Evolutionary conservation across 495 filamentous ascomycete species (phyloP), one percentile per base, ranked within the genome.

Genomic region (Aspergillus sclerotioniger): DNA sequence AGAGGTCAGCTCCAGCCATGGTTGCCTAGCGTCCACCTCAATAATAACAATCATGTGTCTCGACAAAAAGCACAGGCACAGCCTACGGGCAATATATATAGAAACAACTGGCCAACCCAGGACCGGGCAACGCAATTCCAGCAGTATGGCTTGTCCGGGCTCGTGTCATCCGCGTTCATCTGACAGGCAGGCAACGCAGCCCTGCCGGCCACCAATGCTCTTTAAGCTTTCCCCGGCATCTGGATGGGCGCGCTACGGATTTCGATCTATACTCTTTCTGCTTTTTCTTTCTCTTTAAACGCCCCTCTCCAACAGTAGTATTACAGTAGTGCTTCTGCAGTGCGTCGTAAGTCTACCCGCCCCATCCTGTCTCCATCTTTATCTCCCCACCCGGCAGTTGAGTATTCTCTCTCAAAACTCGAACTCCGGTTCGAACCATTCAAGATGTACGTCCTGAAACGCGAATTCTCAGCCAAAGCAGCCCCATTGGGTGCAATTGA

Each of bases 191-290:
- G 33, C 33, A 35, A 35, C 33, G 33, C 33, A 51, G 48, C 48
- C 21, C 48, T 51, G 48, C 29, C 48, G n/a, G n/a, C 6, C 48
- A 31, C 25, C n/a, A 51, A 6, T 8, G 28, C 13, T 51, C 28
- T 32, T 32, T 33, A 51, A 51, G 49, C 49, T 51, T 51, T 51
- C 17, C 15, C 49, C 15, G 28, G 10, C 28, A 29, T 32, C 16
- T 51, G n/a, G 6, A 16, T 25, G 28, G 31, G 25, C 25, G 25
- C 25, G 25, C 25, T 5, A 25, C 25, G 25, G 25, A 35, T 9
- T 9, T 35, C 33, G 9, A 10, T 35, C 33, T 13, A 41, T 41
- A 1, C 37, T n/a, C 13, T 41, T 41, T 41, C 13, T 25, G 25
- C 25, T 3, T 25, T 41, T 41, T 41, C n/a, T 15, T n/a, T n/a